phyloP scores from a whole-genome alignment of 768 basidiomycete genomes.

The Phanerochaete sordida region DNA sequence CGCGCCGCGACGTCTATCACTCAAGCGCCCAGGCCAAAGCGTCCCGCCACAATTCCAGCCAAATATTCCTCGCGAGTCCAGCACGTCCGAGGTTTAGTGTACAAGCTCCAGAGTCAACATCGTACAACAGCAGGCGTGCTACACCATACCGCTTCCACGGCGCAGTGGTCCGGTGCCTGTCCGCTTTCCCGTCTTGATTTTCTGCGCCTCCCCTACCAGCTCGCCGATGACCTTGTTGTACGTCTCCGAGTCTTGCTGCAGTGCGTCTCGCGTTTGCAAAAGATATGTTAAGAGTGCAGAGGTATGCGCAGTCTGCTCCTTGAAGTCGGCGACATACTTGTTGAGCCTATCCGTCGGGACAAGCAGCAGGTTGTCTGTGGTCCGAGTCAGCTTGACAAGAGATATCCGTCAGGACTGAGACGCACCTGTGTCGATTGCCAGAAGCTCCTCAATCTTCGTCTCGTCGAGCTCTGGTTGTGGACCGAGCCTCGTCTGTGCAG shows the following conservation, averaged over 20 bases:
- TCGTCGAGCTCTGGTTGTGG: conserved; percentile 73
- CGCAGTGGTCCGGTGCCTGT: conserved; percentile 14
- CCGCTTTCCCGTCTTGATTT: conserved; percentile 63
- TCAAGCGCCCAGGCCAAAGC: too few relatives aligned
- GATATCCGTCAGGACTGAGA: not conserved
- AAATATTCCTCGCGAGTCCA: not conserved
- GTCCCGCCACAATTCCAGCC: too few relatives aligned
- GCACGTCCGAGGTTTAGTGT: not conserved
- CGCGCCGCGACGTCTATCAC: not conserved
- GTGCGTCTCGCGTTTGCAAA: conserved; percentile 73
- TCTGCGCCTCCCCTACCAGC: conserved; percentile 89
- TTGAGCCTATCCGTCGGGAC: conserved; percentile 68
- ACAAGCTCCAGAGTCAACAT: not conserved
- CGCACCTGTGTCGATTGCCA: conserved; percentile 67
- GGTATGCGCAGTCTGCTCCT: conserved; percentile 67
- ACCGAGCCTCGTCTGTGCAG: conserved; percentile 55
- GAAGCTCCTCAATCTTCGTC: conserved; percentile 58
- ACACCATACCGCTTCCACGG: conserved; percentile 32
- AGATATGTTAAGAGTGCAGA: conserved; percentile 77
- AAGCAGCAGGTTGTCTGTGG: conserved; percentile 65
- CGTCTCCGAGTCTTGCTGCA: conserved; percentile 85
- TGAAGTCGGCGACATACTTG: conserved; percentile 62
- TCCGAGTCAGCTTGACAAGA: not conserved
- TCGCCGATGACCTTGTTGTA: conserved; percentile 91
- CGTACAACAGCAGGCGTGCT: not conserved